A percentile compares a stretch with the other conserved stretches of the same genome.
Conservation (phyloP, 2,329 filamentous ascomycete genomes). For the Aureobasidium sp. region DNA sequence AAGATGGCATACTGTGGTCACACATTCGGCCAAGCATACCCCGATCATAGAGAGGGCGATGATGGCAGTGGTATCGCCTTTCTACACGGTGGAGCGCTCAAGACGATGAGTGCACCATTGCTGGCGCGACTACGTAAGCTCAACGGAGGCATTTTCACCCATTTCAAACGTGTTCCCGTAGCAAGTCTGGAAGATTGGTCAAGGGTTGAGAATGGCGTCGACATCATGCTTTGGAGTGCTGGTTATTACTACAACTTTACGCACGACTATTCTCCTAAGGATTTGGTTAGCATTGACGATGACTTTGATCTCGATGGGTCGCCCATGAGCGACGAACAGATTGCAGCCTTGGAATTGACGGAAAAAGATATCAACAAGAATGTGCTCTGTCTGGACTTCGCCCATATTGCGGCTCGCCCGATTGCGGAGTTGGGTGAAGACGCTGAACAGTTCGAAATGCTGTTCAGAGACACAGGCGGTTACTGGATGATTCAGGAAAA, state of each 20-base stretch:
- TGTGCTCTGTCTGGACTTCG: too few species aligned
- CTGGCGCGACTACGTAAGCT: neutral
- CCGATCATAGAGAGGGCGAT: neutral
- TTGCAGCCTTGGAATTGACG: too few species aligned
- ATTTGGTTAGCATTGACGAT: neutral
- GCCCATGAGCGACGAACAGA: too few species aligned
- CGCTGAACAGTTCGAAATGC: too few species aligned
- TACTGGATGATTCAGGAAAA: too few species aligned
- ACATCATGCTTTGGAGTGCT: neutral
- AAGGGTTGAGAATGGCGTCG: neutral
- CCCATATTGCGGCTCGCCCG: too few species aligned
- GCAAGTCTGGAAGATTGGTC: neutral
- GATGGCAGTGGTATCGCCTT: neutral
- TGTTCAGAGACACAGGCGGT: too few species aligned
- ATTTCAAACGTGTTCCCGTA: neutral
- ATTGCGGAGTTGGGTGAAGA: too few species aligned
- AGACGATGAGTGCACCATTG: neutral
- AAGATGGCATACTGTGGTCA: neutral
- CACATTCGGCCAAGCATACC: neutral
- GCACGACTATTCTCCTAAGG: neutral
- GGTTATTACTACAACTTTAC: neutral
- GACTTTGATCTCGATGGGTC: too few species aligned
- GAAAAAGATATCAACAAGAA: too few species aligned
- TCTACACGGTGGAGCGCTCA: neutral
- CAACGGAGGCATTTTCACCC: neutral